These are phyloP conservation scores for Colletotrichum melonis DNA, from an alignment of 2,329 filamentous ascomycete species.

Conservation along the genomic window DNA sequence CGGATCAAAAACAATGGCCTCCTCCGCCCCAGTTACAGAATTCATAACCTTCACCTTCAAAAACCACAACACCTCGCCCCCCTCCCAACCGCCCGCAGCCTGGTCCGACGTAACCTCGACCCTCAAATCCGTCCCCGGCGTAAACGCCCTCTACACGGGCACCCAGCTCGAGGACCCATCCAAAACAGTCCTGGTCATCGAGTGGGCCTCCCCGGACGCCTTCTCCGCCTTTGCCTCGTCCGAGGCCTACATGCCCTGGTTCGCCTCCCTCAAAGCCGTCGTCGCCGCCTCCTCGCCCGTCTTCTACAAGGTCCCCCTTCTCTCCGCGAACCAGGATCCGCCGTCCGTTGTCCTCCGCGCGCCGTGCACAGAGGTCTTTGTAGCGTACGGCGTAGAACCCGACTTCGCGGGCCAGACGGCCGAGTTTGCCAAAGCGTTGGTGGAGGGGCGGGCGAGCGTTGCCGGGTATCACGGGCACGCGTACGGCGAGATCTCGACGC, in stretches of 20 bases:
- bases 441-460: too few species aligned
- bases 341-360: slow-evolving; percentile 41
- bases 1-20: slow-evolving; percentile 1
- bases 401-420: slow-evolving; percentile 41
- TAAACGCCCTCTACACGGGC: slow-evolving; percentile 48
- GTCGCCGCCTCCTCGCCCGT: slow-evolving; percentile 35
- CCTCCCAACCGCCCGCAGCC: slow-evolving; percentile 20
- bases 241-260: slow-evolving; percentile 53
- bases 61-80: slow-evolving; percentile 10
- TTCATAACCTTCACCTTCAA: slow-evolving; percentile 33
- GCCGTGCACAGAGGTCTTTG: slow-evolving; percentile 52
- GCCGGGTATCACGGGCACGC: slow-evolving; percentile 46
- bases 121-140: slow-evolving; percentile 43
- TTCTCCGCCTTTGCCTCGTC: slow-evolving; percentile 54
- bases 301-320: slow-evolving; percentile 37
- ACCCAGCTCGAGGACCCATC: slow-evolving; percentile 47
- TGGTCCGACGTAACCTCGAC: slow-evolving; percentile 24
- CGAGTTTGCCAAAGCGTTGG: slow-evolving; percentile 27
- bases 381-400: slow-evolving; percentile 45
- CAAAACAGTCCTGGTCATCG: slow-evolving; percentile 46
- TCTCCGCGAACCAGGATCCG: neutral
- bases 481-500: slow-evolving; percentile 46
- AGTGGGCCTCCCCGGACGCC: slow-evolving; percentile 47
- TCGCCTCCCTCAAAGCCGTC: slow-evolving; percentile 49
- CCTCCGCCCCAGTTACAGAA: slow-evolving; percentile 27